These are phyloP conservation scores for Epichloe uncinata DNA, from an alignment of 2,329 filamentous ascomycete genomes.

Conservation along the genomic window DNA sequence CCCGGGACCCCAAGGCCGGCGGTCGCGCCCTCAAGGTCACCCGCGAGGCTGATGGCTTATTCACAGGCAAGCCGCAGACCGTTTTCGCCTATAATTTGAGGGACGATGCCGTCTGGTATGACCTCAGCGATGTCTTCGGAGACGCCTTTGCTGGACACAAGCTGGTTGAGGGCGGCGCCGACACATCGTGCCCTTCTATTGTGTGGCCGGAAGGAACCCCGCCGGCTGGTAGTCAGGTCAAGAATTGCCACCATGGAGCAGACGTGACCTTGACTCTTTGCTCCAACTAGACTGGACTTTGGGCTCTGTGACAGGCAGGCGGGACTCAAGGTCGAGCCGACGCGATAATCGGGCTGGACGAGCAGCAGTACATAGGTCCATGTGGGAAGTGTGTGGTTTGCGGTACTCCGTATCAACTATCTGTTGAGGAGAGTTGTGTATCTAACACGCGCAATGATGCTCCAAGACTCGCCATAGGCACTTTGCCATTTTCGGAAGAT, in stretches of 20 bases:
- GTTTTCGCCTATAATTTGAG: slow-evolving; percentile 27
- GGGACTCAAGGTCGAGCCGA: no score
- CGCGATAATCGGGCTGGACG: no score
- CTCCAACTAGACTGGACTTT: not conserved
- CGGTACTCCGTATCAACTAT: no score
- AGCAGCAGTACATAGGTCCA: no score
- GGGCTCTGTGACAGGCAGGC: not conserved
- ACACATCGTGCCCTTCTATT: slow-evolving; percentile 21
- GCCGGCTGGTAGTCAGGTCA: slow-evolving; percentile 24
- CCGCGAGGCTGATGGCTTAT: slow-evolving; percentile 20
- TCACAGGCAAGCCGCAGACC: slow-evolving; percentile 25
- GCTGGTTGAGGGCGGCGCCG: slow-evolving; percentile 17
- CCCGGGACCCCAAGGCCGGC: slow-evolving; percentile 22
- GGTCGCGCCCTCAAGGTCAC: slow-evolving; percentile 28
- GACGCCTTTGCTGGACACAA: slow-evolving; percentile 22
- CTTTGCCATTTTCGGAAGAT: no score
- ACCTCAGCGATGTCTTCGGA: slow-evolving; percentile 27
- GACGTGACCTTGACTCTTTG: slow-evolving; percentile 25
- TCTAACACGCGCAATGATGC: no score
- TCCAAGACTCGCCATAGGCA: no score
- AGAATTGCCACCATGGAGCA: slow-evolving; percentile 19
- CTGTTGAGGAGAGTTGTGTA: no score
- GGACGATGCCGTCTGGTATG: slow-evolving; percentile 23
- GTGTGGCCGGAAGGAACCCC: slow-evolving; percentile 22
- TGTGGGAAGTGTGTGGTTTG: no score